Evolutionary conservation across 2,329 filamentous ascomycete genomes (phyloP), one percentile per base, ranked within the genome.

Genomic region (Botryotinia globosa): DNA sequence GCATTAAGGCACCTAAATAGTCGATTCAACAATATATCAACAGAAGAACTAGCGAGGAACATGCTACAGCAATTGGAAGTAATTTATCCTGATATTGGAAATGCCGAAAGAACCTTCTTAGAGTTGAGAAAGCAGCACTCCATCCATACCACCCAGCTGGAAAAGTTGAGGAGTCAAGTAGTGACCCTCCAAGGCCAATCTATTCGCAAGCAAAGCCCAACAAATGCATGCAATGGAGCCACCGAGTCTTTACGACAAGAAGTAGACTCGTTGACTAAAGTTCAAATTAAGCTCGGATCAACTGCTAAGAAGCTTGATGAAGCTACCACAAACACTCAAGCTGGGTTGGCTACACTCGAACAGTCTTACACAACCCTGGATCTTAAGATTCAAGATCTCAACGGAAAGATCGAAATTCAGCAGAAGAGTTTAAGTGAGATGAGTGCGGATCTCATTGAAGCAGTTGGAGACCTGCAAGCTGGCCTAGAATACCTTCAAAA

Each of bases 31-130:
- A 71, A 71, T 18, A 48, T 73, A 37, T 64, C 45, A 0, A 64
- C 67, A 39, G 20, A n/a, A 7, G 72, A 73, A 39, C 44, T 73
- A 58, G 67, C 67, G 14, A 44, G 58, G 32, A 59, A 71, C 20
- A 73, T 73, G 59, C 12, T 73, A 25, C 29, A 51, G 4, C 72
- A 73, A 22, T 39, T 71, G 16, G 72, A 73, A 59, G 45, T 48
- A 14, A 29, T 59, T 12, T 73, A 71, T 51, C 72, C 72, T 8
- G 45, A 65, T 64, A 20, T 73, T 9, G 56, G 61, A 51, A 71
- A 51, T 22, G 32, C 37, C 5, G 67, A 71, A 48, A 44, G 8
- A 9, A 32, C 32, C 4, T 25, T 71, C 34, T 32, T 14, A 1
- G 58, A 73, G 6, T 32, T 59, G 22, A 71, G 39, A 32, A 58